Conservation (phyloP, 2,329 filamentous ascomycete genomes). For the Alternaria triticimaculans region DNA sequence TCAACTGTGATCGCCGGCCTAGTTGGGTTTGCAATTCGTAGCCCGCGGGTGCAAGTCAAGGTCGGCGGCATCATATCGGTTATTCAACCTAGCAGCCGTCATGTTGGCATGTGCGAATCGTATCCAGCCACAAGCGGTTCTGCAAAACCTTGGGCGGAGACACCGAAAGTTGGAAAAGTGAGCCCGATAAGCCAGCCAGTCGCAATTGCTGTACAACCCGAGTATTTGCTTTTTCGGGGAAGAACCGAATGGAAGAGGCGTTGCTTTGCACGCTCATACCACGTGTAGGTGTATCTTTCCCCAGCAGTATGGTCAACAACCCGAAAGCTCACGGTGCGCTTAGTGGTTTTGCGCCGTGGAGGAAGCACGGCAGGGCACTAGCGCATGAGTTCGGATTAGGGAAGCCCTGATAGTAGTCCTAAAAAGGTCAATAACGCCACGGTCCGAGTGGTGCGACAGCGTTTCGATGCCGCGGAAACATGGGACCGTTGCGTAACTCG, state of each 20-base stretch:
- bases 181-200: conserved; percentile 19
- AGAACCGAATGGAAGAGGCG: neutral
- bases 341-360: neutral
- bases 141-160: conserved; percentile 7
- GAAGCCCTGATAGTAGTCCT: conserved; percentile 18
- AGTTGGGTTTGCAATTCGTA: neutral
- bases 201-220: conserved; percentile 7
- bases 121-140: conserved; percentile 11
- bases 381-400: conserved; percentile 15
- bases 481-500: conserved; percentile 34
- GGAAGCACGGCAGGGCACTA: conserved; percentile 9
- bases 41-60: neutral
- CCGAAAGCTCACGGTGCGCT: conserved; percentile 8
- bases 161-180: conserved; percentile 7
- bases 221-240: conserved; percentile 20
- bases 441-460: conserved; percentile 31
- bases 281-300: conserved; percentile 36
- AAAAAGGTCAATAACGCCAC: conserved; percentile 41
- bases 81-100: conserved; percentile 4
- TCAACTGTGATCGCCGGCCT: conserved; percentile 2
- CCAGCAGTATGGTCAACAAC: conserved; percentile 16
- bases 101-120: conserved; percentile 3
- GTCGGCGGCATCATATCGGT: conserved; percentile 11
- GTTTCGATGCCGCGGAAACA: conserved; percentile 23
- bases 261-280: conserved; percentile 27